Evolutionary conservation across 1,139 yeast species (phyloP).

Genomic region (Pneumocystis oryctolagi): DNA sequence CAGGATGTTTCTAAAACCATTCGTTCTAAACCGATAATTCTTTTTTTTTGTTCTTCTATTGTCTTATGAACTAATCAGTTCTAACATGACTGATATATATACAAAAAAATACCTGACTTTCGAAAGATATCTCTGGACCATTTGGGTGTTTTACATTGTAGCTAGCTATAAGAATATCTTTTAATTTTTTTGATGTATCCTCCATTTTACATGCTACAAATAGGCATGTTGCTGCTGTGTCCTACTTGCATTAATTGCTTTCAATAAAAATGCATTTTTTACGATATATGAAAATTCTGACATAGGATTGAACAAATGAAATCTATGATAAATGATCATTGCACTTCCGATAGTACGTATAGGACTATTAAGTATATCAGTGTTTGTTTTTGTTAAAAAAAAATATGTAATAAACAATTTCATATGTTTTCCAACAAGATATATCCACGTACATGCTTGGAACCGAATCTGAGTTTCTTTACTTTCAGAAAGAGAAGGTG

Average conservation of each 20-base stretch:
- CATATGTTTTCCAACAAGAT: conserved; percentile 5
- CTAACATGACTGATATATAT: neutral
- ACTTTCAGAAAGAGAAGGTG: conserved; percentile 5
- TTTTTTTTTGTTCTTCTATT: conserved; percentile 16
- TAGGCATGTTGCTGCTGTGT: conserved; percentile 59
- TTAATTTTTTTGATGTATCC: conserved; percentile 70
- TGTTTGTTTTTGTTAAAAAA: neutral
- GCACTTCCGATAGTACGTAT: conserved; percentile 50
- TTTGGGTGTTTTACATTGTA: conserved; percentile 15
- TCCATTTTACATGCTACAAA: conserved; percentile 71
- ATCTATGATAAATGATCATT: conserved; percentile 59
- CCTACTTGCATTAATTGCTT: conserved; percentile 22
- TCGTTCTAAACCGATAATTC: conserved; percentile 35
- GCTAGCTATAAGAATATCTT: conserved; percentile 36
- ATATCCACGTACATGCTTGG: conserved; percentile 9
- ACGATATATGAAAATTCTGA: conserved; percentile 18
- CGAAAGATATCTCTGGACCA: conserved; percentile 15
- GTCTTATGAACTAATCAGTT: conserved; percentile 1
- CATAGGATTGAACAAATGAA: conserved; percentile 30
- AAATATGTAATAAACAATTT: conserved; percentile 5
- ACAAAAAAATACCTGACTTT: conserved; percentile 11
- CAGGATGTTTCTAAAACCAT: conserved; percentile 58
- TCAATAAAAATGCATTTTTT: conserved; percentile 25
- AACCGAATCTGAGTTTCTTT: conserved; percentile 7
- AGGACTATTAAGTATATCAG: conserved; percentile 28